These are phyloP conservation scores for Cytospora schulzeri DNA, from an alignment of 2,329 filamentous ascomycete genomes.

Conservation along the genomic window DNA sequence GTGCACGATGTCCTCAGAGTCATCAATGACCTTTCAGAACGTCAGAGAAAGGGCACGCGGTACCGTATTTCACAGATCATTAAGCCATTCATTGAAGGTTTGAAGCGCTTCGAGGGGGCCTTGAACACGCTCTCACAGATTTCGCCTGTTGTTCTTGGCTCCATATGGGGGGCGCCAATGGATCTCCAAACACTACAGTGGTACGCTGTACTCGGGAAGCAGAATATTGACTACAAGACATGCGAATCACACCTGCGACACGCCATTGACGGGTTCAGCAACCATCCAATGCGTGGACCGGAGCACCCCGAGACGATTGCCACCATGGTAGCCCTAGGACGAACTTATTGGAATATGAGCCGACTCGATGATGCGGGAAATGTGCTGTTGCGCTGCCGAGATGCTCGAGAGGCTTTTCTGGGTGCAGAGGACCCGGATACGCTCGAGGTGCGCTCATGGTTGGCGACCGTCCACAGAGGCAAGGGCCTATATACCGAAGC, in stretches of 20 bases:
- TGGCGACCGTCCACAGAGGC: too few relatives aligned
- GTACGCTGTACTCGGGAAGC: too few relatives aligned
- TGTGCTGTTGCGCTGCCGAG: too few relatives aligned
- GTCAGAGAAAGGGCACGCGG: too few relatives aligned
- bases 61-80: background rate
- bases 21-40: too few relatives aligned
- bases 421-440: too few relatives aligned
- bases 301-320: slow-evolving; percentile 5
- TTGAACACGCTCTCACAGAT: slow-evolving; percentile 2
- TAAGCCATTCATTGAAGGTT: background rate
- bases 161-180: background rate
- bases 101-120: background rate
- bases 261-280: background rate
- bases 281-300: background rate
- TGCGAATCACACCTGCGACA: background rate
- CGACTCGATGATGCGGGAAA: background rate
- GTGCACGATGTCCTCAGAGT: too few relatives aligned
- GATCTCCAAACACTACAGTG: too few relatives aligned
- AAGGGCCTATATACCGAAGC: too few relatives aligned
- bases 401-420: too few relatives aligned
- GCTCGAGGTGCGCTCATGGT: too few relatives aligned
- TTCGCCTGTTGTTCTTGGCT: background rate
- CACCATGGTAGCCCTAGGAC: slow-evolving; percentile 3
- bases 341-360: slow-evolving; percentile 8
- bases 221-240: too few relatives aligned